Evolutionary conservation across 2,329 filamentous ascomycete species (phyloP).

Genomic region (Paradendryphiella salina): DNA sequence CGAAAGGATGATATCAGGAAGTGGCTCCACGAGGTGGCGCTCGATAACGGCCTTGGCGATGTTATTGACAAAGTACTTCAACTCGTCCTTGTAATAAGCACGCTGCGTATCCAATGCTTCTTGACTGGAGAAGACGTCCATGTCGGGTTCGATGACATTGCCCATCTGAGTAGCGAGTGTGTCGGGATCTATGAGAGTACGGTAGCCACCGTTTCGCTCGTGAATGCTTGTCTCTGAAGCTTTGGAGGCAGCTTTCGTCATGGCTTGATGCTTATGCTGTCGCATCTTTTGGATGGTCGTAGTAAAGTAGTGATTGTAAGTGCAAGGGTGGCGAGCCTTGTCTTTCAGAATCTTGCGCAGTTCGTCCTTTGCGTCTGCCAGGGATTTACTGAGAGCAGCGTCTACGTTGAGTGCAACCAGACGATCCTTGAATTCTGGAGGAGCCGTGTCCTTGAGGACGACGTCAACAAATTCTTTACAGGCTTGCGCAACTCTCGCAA

Average conservation of each 20-base stretch:
- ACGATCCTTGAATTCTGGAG: conserved; percentile 46
- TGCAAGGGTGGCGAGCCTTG: conserved; percentile 56
- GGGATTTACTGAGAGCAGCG: conserved; percentile 47
- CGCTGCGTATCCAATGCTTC: conserved; percentile 44
- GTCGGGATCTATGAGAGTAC: background rate
- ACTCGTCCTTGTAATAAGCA: conserved; percentile 48
- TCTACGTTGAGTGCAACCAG: conserved; percentile 48
- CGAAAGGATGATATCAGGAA: conserved; percentile 37
- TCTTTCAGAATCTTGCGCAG: conserved; percentile 53
- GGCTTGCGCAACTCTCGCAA: conserved; percentile 42
- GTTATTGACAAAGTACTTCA: conserved; percentile 44
- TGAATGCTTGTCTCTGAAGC: background rate
- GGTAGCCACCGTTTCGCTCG: background rate
- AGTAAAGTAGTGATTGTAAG: conserved; percentile 55
- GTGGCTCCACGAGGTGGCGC: conserved; percentile 41
- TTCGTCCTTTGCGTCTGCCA: conserved; percentile 45
- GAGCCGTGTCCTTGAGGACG: conserved; percentile 45
- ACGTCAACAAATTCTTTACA: conserved; percentile 44
- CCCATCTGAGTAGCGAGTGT: conserved; percentile 5
- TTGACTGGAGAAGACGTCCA: conserved; percentile 39
- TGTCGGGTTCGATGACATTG: conserved; percentile 29
- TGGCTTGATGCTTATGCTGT: conserved; percentile 16
- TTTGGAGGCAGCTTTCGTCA: background rate
- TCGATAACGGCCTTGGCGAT: conserved; percentile 48
- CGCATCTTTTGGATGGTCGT: conserved; percentile 27